Percentiles rank a stretch among this genome's conserved stretches.
Evolutionary conservation across 1,284 basidiomycete genomes (phyloP).

Genomic region (Grifola frondosa): DNA sequence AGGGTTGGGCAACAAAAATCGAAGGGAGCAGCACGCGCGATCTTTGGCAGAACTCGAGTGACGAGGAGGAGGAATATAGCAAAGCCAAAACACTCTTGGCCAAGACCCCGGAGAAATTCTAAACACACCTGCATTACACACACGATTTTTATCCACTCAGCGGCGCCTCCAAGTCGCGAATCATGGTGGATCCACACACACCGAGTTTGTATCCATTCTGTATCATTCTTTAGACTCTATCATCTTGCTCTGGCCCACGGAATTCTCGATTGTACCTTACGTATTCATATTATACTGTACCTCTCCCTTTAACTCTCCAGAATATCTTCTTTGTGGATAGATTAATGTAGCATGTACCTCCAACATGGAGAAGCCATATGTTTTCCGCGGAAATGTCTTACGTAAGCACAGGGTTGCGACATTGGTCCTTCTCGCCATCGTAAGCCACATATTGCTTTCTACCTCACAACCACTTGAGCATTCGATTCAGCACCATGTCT

Average conservation of each 20-base stretch:
- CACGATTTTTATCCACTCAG: too few relatives aligned
- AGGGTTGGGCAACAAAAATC: constrained; percentile 29
- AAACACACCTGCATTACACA: too few relatives aligned
- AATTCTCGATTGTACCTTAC: too few relatives aligned
- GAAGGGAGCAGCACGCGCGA: constrained; percentile 33
- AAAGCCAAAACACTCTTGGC: constrained; percentile 54
- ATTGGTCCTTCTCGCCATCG: constrained; percentile 8
- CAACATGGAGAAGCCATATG: background rate
- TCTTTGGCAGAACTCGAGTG: constrained; percentile 71
- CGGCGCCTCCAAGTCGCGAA: too few relatives aligned
- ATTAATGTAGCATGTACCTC: too few relatives aligned
- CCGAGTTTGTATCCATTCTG: background rate
- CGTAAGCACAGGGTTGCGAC: background rate
- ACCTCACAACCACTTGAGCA: too few relatives aligned
- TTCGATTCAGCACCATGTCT: constrained; percentile 60
- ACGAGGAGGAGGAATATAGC: constrained; percentile 68
- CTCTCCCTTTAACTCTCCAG: too few relatives aligned
- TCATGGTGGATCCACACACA: too few relatives aligned
- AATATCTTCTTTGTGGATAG: too few relatives aligned
- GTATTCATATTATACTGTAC: too few relatives aligned
- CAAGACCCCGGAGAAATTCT: constrained; percentile 38
- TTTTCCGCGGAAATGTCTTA: background rate
- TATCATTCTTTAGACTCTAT: background rate
- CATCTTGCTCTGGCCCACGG: background rate
- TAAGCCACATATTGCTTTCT: too few relatives aligned